Percentiles rank a stretch among this genome's conserved stretches.
Conservation (phyloP, 139 green algal genomes). For the Picochlorum sp. region DNA sequence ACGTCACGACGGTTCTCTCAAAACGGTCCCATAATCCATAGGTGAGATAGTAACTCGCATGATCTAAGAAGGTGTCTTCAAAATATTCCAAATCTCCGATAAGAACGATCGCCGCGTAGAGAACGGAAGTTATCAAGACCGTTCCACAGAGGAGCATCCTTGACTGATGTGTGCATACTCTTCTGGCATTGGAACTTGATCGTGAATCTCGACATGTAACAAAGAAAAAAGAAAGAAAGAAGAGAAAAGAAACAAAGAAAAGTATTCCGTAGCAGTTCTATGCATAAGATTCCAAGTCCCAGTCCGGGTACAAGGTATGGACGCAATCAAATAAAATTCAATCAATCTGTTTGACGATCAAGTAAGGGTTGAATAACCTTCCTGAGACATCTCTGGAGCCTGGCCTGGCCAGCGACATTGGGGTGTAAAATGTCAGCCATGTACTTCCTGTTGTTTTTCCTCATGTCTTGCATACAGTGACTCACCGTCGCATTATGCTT, state of each 20-base stretch:
- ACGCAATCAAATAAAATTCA: no score
- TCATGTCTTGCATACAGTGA: background rate
- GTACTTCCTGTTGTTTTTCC: background rate
- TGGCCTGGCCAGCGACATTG: background rate
- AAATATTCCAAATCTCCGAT: background rate
- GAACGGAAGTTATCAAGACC: background rate
- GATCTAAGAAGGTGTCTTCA: background rate
- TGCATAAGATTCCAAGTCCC: no score
- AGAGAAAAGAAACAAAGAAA: no score
- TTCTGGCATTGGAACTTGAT: no score
- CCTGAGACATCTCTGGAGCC: background rate
- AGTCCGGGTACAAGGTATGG: no score
- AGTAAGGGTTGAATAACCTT: background rate
- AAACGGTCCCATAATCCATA: background rate
- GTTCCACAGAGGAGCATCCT: background rate
- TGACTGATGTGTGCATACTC: no score
- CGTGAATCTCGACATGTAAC: no score
- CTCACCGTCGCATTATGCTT: background rate
- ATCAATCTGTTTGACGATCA: background rate
- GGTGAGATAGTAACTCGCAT: background rate
- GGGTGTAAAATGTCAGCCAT: conserved; percentile 8
- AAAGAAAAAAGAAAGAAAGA: no score
- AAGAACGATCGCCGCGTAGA: background rate
- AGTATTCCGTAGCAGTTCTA: no score
- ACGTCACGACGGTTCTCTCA: no score